These are phyloP conservation scores for Pittosporum tobira DNA, from an alignment of 129 eudicot species.

Conservation along the genomic window DNA sequence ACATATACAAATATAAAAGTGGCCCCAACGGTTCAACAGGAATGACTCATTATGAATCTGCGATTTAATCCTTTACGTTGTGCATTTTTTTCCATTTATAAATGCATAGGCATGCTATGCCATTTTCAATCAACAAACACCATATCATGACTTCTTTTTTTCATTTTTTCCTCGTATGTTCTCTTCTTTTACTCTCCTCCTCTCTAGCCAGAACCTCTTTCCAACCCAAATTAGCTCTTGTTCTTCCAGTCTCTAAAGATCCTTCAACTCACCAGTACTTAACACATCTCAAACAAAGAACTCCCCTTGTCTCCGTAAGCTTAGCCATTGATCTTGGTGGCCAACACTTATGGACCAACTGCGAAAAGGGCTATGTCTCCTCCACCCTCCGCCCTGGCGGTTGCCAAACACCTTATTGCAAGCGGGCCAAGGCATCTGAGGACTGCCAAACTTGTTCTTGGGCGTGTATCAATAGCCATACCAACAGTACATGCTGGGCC, in stretches of 20 bases:
- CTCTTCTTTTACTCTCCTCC: no score
- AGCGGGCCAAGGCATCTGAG: background rate
- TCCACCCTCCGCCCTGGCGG: slow-evolving; percentile 1
- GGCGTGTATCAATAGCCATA: background rate
- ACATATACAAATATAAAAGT: no score
- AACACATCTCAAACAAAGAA: slow-evolving; percentile 16
- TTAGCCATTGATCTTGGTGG: slow-evolving; percentile 9
- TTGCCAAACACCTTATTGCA: slow-evolving; percentile 3
- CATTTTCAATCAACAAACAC: no score
- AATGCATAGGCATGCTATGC: no score
- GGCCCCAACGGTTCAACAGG: no score
- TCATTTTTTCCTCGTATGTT: background rate
- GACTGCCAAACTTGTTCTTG: background rate
- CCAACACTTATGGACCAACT: slow-evolving; percentile 16
- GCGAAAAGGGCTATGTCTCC: slow-evolving; percentile 11
- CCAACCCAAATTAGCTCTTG: slow-evolving; percentile 8
- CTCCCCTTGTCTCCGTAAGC: slow-evolving; percentile 1
- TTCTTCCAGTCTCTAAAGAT: slow-evolving; percentile 20
- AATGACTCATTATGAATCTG: no score
- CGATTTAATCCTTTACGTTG: no score
- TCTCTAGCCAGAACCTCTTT: background rate
- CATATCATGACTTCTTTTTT: slow-evolving; percentile 5
- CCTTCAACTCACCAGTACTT: slow-evolving; percentile 13
- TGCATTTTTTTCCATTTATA: no score
- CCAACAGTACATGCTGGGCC: background rate